Conservation (phyloP, 176 grass and related monocot genomes). For the Elymus sibiricus region DNA sequence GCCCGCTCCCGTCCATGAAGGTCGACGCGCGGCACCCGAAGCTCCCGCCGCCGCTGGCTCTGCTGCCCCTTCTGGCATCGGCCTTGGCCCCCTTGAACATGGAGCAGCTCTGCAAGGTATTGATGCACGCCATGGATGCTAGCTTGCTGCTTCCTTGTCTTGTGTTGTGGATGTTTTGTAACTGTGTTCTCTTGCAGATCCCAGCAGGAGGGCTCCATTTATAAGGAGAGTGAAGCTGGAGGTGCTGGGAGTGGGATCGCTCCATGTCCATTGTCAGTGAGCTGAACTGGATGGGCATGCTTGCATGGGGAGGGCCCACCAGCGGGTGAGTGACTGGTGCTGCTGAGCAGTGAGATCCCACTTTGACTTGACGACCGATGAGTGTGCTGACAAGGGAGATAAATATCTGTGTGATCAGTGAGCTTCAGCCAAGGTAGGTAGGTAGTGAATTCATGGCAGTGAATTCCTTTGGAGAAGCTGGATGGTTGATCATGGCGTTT, state of each 20-base stretch:
- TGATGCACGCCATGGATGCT: slow-evolving; percentile 62
- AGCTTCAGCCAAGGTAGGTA: neutral
- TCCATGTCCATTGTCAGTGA: neutral
- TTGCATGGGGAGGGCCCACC: slow-evolving; percentile 12
- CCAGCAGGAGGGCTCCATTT: neutral
- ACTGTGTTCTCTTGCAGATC: slow-evolving; percentile 29
- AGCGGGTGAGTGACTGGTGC: neutral
- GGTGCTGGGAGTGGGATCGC: too few species aligned
- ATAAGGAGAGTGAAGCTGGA: neutral
- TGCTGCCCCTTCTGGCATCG: neutral
- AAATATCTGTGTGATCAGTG: neutral
- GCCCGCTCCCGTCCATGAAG: slow-evolving; percentile 33
- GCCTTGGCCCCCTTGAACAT: slow-evolving; percentile 26
- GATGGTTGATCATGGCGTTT: neutral
- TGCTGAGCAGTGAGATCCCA: neutral
- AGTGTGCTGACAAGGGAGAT: neutral
- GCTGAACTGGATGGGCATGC: slow-evolving; percentile 34
- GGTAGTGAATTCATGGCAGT: neutral
- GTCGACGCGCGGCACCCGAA: slow-evolving; percentile 40
- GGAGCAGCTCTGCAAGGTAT: slow-evolving; percentile 34
- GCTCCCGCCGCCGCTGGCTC: neutral
- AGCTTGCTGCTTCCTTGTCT: neutral
- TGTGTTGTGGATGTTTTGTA: neutral
- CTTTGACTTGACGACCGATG: neutral
- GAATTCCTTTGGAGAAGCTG: neutral